Base-by-base conservation (phyloP, 164 flowering plant genomes). In the Chimonanthus praecox region DNA sequence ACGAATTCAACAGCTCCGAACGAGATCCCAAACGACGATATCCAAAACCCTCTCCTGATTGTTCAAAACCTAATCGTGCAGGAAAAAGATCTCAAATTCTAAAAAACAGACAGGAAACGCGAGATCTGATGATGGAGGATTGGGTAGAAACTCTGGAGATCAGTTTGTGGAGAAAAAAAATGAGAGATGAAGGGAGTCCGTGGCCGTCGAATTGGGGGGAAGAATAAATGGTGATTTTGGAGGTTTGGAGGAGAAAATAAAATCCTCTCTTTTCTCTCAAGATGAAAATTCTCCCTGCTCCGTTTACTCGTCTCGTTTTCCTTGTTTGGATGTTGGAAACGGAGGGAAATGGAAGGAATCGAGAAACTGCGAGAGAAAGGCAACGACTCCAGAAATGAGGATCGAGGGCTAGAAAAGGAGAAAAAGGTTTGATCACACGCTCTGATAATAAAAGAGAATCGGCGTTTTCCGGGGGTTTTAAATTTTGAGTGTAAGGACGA, bases 201-300 rank as follows among this genome's bases (percentile, higher is more conserved):
- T 3, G 50, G 58, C 4, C 10, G 8, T 33, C 16, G 45, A 47
- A n/a, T 64, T 8, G 69, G 10, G 68, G 33, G n/a, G 45, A 47
- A 72, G 45, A 51, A 8, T 11, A 6, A 69, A 33, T 33, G 33
- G 33, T 3, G 48, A 45, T 44, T 15, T 15, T 11, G 47, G 9
- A 45, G 72, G 47, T 15, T 15, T 18, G n/a, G 16, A 58, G 6
- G 64, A 71, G 11, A 46, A 5, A 16, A 58, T 21, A 46, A 6
- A 44, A 62, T 6, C 13, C 73, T 20, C 15, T 47, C 73, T 43
- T 58, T 33, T 18, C 72, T 58, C 65, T 60, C 73, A 15, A 54
- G 60, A 15, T 54, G 10, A 11, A 3, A 11, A 54, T 54, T 0
- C 33, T 33, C 33, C 33, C 33, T 33, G 33, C 33, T 33, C 4